These are phyloP conservation scores for Wickerhamiella parazyma DNA, from an alignment of 805 yeast species.

Conservation along the genomic window DNA sequence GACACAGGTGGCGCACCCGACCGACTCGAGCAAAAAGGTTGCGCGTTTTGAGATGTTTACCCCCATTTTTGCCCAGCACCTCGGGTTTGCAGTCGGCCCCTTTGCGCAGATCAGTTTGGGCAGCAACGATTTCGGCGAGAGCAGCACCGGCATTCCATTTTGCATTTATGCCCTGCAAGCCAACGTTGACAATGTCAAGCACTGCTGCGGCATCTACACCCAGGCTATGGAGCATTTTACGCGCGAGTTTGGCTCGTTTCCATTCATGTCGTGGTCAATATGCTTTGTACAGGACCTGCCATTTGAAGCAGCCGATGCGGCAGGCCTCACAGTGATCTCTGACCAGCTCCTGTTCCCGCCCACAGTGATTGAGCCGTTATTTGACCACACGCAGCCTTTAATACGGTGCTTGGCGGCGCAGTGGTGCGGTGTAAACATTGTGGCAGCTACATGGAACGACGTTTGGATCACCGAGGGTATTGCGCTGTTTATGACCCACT, in stretches of 20 bases:
- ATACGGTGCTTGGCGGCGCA: constrained; percentile 67
- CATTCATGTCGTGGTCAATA: constrained; percentile 69
- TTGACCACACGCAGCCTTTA: constrained; percentile 50
- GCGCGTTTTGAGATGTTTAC: constrained; percentile 60
- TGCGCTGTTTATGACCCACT: constrained; percentile 66
- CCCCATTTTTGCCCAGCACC: constrained; percentile 85
- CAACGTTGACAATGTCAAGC: constrained; percentile 32
- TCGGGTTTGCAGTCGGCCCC: constrained; percentile 91
- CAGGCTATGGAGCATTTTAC: constrained; percentile 73
- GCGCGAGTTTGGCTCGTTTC: constrained; percentile 84
- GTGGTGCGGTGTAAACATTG: constrained; percentile 87
- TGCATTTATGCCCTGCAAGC: constrained; percentile 22
- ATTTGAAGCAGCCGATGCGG: constrained; percentile 41
- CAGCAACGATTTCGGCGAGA: constrained; percentile 26
- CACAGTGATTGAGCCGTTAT: constrained; percentile 63
- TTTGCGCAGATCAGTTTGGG: constrained; percentile 52
- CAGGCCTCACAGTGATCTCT: constrained; percentile 54
- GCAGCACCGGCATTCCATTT: constrained; percentile 14
- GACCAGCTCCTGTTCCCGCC: constrained; percentile 58
- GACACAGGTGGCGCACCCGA: constrained; percentile 52
- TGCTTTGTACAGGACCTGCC: constrained; percentile 40
- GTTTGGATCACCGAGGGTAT: constrained; percentile 85
- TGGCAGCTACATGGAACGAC: constrained; percentile 66
- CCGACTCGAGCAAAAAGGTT: constrained; percentile 59
- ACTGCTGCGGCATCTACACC: constrained; percentile 63